Percentiles rank a stretch among this genome's conserved stretches.
These are phyloP conservation scores for Yarrowia sp. DNA, from an alignment of 805 yeast genomes.

Conservation along the genomic window DNA sequence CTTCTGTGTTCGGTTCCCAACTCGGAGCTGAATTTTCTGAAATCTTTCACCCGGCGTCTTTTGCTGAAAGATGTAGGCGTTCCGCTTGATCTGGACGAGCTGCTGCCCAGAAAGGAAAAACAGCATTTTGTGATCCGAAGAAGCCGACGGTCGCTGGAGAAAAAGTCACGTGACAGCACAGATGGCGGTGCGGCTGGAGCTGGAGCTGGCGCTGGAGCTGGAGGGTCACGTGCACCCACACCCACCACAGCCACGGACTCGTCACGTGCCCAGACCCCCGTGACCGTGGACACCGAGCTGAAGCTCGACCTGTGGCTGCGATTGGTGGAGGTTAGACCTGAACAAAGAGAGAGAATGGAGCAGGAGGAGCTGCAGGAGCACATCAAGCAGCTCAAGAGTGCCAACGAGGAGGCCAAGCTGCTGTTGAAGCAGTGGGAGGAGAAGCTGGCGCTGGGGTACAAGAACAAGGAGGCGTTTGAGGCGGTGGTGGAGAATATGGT, in stretches of 20 bases:
- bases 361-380: constrained; percentile 53
- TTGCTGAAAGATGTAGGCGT: constrained; percentile 70
- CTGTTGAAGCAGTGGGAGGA: constrained; percentile 59
- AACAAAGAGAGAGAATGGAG: constrained; percentile 51
- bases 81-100: constrained; percentile 73
- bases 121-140: constrained; percentile 45
- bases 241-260: constrained; percentile 1
- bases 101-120: constrained; percentile 48
- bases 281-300: constrained; percentile 39
- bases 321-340: constrained; percentile 49
- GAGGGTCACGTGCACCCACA: not conserved
- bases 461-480: constrained; percentile 80
- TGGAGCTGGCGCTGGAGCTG: not conserved
- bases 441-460: constrained; percentile 57
- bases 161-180: constrained; percentile 10
- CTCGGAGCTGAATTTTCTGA: constrained; percentile 41
- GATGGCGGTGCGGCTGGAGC: not conserved
- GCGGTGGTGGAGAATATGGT: constrained; percentile 87
- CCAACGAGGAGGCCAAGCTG: constrained; percentile 47
- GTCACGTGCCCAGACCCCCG: constrained; percentile 22
- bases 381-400: constrained; percentile 49
- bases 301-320: constrained; percentile 48
- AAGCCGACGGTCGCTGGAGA: constrained; percentile 15
- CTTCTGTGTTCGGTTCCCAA: constrained; percentile 30
- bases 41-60: constrained; percentile 68